Evolutionary conservation across 2,329 filamentous ascomycete genomes (phyloP), one percentile per base, ranked within the genome.

Genomic region (Curvularia sp.): DNA sequence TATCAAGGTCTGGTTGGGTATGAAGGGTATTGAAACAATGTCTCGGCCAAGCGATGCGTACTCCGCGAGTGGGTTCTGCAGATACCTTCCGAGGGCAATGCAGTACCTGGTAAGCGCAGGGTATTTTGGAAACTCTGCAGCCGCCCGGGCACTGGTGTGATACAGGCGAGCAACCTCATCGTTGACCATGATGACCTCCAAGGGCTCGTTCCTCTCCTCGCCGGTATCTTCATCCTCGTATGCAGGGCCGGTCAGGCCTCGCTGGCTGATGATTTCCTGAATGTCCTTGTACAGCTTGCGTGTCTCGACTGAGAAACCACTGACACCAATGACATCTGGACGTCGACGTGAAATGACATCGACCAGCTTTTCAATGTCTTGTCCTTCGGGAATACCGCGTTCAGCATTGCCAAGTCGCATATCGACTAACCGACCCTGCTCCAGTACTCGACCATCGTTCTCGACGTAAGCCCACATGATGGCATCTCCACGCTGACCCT

Each of bases 101-200:
- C 93, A 97, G 79, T 99, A 99, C 69, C 92, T 87, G 0, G 90
- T 91, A 51, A 97, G 82, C 6, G 92, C 87, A 53, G 87, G 86
- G 30, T 96, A 83, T 12, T 88, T 89, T 5, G 95, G 93, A 72
- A 97, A 92, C 63, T 98, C 94, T 10, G 85, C 81, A 49, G 86
- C 82, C 10, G 91, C 93, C 42, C 93, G 88, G 13, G 89, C 86
- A 74, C 93, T 97, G 69, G 93, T 92, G 78, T 97, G 93, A 80
- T 97, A 99, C 4, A 98, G 85, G 44, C 95, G 88, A n/a, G 95
- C 95, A 49, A 97, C 93, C 79, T 99, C 95, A 69, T 99, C 95
- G 68, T 98, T 97, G 62, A 97, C 91, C 54, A 97, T 87, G 30
- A 98, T 84, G 9, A 98, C 90, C 58, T 98, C 94, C 30, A 99